phyloP scores from a whole-genome alignment of 768 basidiomycete species.

The Pleurotus ostreatus region DNA sequence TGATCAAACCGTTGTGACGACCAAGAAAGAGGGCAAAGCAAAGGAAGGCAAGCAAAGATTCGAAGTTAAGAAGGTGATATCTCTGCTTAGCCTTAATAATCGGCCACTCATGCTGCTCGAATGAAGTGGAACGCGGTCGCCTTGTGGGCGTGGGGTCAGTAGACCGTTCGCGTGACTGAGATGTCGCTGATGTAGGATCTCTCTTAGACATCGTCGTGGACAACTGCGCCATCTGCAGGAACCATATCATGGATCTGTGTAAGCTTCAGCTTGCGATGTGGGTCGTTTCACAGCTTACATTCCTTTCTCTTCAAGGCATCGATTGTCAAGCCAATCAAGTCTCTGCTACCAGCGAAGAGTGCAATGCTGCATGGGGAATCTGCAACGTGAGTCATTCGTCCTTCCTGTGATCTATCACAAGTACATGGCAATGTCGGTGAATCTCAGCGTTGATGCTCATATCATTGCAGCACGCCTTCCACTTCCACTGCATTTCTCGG shows the following conservation, averaged over 20 bases:
- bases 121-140: slow-evolving; percentile 96
- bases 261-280: slow-evolving; percentile 23
- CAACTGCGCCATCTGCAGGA: slow-evolving; percentile 99
- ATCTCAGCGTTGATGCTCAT: too few relatives aligned
- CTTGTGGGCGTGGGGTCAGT: slow-evolving; percentile 96
- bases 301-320: slow-evolving; percentile 70
- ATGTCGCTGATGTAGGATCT: slow-evolving; percentile 5
- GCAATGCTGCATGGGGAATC: slow-evolving; percentile 98
- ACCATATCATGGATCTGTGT: slow-evolving; percentile 99
- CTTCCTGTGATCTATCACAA: not conserved
- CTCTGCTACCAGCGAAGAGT: slow-evolving; percentile 93
- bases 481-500: slow-evolving; percentile 98
- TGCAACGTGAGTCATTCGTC: slow-evolving; percentile 70
- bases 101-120: slow-evolving; percentile 2
- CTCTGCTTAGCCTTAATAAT: not conserved
- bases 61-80: slow-evolving; percentile 94
- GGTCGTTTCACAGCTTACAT: not conserved
- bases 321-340: slow-evolving; percentile 99
- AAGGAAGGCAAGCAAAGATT: slow-evolving; percentile 82
- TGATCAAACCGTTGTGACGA: slow-evolving; percentile 34
- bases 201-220: slow-evolving; percentile 91
- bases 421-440: too few relatives aligned
- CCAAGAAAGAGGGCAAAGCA: slow-evolving; percentile 44
- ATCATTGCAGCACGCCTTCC: slow-evolving; percentile 83
- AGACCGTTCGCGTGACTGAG: not conserved